Evolutionary conservation across 345 rosid genomes (phyloP), one percentile per base, ranked within the genome.

Genomic region (Rhizophora apiculata): DNA sequence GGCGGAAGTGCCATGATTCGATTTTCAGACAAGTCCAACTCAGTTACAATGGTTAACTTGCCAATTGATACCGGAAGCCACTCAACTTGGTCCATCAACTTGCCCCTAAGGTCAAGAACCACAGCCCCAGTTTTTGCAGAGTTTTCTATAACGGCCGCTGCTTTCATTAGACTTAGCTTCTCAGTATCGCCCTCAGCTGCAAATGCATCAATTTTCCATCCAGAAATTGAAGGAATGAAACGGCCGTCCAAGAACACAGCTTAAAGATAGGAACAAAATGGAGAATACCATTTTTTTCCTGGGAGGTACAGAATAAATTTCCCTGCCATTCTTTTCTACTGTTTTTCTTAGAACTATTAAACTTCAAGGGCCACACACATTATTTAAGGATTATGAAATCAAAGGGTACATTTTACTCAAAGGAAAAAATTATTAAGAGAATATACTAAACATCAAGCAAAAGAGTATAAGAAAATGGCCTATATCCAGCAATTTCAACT

Each of bases 1-100:
- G 79, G 48, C 1, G 93, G 93, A 67, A 88, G 87, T 30, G 86
- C 90, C 89, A 82, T 84, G 68, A 88, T 79, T 27, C 74, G 76
- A 73, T 88, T 88, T 65, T 88, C 90, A 1, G 90, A 88, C 16
- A 85, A 60, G 78, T 88, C 79, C 60, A 88, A 53, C 67, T 76
- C 84, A 3, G 76, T 80, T 30, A 86, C 72, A 62, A 43, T 71
- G 30, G 80, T 79, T 51, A 86, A 72, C 68, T 86, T 88, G 53
- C 90, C 90, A 26, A 88, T 69, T 57, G 93, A 84, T 21, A 79
- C 63, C 13, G 93, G 93, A 48, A 88, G 87, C 93, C 93, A 88
- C 76, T 88, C 90, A 49, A 85, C 34, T 72, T 77, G 75, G 73
- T 88, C 88, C 86, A 69, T 81, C 76, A 88, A 69, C 76, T 75